Percentiles rank a stretch among this genome's conserved stretches.
These are phyloP conservation scores for Echinochloa phyllopogon DNA, from an alignment of 176 grass and related monocot genomes.

Conservation along the genomic window DNA sequence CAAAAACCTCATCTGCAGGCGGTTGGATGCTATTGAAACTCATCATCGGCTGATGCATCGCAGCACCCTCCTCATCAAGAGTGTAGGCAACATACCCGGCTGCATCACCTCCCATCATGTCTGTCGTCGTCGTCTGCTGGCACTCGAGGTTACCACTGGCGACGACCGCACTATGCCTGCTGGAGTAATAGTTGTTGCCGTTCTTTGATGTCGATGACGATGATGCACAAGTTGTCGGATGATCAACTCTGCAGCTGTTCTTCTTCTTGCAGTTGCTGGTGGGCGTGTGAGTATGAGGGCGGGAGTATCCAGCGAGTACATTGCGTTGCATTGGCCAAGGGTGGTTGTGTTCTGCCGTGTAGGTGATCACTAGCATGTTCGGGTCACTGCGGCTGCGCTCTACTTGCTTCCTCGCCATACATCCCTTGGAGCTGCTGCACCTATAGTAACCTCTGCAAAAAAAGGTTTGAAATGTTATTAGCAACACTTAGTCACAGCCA, in stretches of 20 bases:
- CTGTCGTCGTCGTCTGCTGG: not conserved
- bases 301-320: slow-evolving; percentile 78
- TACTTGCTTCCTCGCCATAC: slow-evolving; percentile 92
- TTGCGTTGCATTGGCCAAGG: slow-evolving; percentile 94
- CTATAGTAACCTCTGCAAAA: slow-evolving; percentile 82
- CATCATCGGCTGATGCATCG: not conserved
- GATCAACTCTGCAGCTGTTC: slow-evolving; percentile 18
- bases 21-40: slow-evolving; percentile 32
- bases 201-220: not conserved
- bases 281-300: slow-evolving; percentile 51
- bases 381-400: slow-evolving; percentile 95
- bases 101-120: not conserved
- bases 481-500: not conserved
- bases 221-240: not conserved
- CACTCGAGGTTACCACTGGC: not conserved
- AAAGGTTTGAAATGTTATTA: not conserved
- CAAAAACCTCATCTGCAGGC: slow-evolving; percentile 53
- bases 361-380: slow-evolving; percentile 94
- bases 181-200: not conserved
- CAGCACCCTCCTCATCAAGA: not conserved
- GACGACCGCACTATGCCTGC: not conserved
- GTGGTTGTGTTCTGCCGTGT: slow-evolving; percentile 95
- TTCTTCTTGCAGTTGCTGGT: slow-evolving; percentile 50
- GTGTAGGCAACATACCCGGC: not conserved
- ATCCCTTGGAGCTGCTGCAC: slow-evolving; percentile 97